These are phyloP conservation scores for Gastrolobium bilobum DNA, from an alignment of 306 rosid species.

Conservation along the genomic window DNA sequence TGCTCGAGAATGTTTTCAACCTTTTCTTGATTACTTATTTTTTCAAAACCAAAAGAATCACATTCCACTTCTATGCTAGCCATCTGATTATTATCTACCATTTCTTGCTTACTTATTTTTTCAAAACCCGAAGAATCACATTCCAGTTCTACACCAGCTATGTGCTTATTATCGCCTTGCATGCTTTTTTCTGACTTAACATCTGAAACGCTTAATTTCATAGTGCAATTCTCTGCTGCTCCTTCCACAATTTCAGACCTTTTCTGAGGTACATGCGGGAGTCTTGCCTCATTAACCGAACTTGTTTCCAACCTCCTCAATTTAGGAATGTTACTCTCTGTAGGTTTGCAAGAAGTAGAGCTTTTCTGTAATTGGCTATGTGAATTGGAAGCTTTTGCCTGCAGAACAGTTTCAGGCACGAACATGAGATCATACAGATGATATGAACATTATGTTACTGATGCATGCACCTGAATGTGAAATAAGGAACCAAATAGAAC, in stretches of 20 bases:
- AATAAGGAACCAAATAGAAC: constrained; percentile 34
- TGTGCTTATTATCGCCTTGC: constrained; percentile 42
- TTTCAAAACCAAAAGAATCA: constrained; percentile 40
- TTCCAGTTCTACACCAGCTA: constrained; percentile 34
- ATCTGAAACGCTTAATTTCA: constrained; percentile 39
- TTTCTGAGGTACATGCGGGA: constrained; percentile 48
- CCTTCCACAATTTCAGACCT: constrained; percentile 45
- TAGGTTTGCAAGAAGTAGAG: constrained; percentile 57
- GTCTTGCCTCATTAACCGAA: constrained; percentile 51
- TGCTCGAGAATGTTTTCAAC: constrained; percentile 40
- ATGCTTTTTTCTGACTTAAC: constrained; percentile 49
- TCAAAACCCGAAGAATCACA: constrained; percentile 18
- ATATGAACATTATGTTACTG: constrained; percentile 16
- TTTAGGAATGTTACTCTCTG: constrained; percentile 52
- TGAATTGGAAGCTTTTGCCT: constrained; percentile 66
- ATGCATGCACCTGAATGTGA: constrained; percentile 24
- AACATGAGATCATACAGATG: constrained; percentile 25
- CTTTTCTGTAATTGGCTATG: constrained; percentile 52
- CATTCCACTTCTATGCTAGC: constrained; percentile 39
- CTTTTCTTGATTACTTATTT: constrained; percentile 37
- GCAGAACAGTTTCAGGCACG: constrained; percentile 39
- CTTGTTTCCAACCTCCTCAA: constrained; percentile 49
- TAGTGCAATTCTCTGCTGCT: constrained; percentile 38
- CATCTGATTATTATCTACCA: constrained; percentile 41
- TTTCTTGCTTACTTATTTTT: constrained; percentile 11